Evolutionary conservation across 202 grass and related monocot species (phyloP).

Genomic region (Carex arenaria): DNA sequence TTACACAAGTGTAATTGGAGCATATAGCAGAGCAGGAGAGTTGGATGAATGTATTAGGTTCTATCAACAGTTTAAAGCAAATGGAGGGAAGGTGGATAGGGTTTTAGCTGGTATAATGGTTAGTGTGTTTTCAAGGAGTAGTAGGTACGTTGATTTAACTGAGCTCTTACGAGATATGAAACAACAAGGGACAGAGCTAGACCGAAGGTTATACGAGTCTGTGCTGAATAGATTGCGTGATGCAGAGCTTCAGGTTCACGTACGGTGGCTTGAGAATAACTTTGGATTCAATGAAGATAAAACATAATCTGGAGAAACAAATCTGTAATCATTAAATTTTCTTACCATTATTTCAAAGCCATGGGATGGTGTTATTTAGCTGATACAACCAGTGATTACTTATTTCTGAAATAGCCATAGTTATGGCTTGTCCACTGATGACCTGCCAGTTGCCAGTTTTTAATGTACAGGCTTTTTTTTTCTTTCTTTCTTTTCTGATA

Average conservation of each 20-base stretch:
- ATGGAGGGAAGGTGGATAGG: slow-evolving; percentile 57
- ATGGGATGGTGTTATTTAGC: neutral
- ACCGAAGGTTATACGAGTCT: slow-evolving; percentile 56
- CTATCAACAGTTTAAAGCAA: slow-evolving; percentile 60
- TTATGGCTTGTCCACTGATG: neutral
- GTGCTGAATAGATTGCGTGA: slow-evolving; percentile 60
- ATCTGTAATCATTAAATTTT: neutral
- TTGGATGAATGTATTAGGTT: slow-evolving; percentile 56
- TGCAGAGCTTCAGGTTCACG: slow-evolving; percentile 65
- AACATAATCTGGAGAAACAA: slow-evolving; percentile 31
- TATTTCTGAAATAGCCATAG: neutral
- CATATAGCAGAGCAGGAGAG: slow-evolving; percentile 61
- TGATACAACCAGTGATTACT: neutral
- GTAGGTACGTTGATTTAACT: slow-evolving; percentile 65
- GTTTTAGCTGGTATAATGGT: slow-evolving; percentile 67
- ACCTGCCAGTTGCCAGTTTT: neutral
- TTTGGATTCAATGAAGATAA: slow-evolving; percentile 52
- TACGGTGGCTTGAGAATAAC: slow-evolving; percentile 61
- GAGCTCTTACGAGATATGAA: slow-evolving; percentile 39
- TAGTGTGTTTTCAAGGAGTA: slow-evolving; percentile 62
- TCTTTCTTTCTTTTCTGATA: neutral
- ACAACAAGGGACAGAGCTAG: slow-evolving; percentile 37
- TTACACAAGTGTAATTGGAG: slow-evolving; percentile 69
- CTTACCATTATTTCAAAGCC: neutral
- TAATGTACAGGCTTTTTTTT: slow-evolving; percentile 1